These are phyloP conservation scores for Curvularia spicifera DNA, from an alignment of 2,329 filamentous ascomycete genomes.

Conservation along the genomic window DNA sequence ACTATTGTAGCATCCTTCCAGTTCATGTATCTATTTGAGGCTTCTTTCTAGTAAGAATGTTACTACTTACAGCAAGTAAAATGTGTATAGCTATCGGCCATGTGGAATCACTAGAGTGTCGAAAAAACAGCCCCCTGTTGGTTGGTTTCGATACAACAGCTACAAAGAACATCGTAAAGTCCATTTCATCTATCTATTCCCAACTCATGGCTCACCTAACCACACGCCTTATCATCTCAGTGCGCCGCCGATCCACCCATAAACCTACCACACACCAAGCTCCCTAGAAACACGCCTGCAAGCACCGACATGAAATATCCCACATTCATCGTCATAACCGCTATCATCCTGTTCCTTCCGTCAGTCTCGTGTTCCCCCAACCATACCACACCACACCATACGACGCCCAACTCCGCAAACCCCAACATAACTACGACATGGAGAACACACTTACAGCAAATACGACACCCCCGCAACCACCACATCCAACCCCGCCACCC, in stretches of 20 bases:
- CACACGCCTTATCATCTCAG: neutral
- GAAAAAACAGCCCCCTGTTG: neutral
- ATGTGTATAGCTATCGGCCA: neutral
- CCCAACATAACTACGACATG: no score
- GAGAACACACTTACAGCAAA: conserved; percentile 71
- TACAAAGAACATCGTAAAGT: neutral
- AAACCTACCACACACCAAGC: conserved; percentile 76
- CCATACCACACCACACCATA: no score
- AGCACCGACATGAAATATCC: conserved; percentile 81
- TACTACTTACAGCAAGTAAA: neutral
- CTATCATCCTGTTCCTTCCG: conserved; percentile 73
- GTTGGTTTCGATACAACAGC: neutral
- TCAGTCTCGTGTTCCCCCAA: neutral
- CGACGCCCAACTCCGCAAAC: no score
- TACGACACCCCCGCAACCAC: conserved; percentile 78
- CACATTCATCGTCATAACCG: conserved; percentile 86
- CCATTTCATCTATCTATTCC: neutral
- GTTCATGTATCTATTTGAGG: neutral
- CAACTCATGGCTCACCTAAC: neutral
- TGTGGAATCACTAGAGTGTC: neutral
- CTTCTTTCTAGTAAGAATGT: neutral
- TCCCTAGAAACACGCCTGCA: conserved; percentile 78
- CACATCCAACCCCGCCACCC: conserved; percentile 73
- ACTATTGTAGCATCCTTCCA: neutral
- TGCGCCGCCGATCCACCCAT: conserved; percentile 14